These are phyloP conservation scores for Coemansia erecta DNA, from an alignment of 192 early-diverging fungal genomes.

Conservation along the genomic window DNA sequence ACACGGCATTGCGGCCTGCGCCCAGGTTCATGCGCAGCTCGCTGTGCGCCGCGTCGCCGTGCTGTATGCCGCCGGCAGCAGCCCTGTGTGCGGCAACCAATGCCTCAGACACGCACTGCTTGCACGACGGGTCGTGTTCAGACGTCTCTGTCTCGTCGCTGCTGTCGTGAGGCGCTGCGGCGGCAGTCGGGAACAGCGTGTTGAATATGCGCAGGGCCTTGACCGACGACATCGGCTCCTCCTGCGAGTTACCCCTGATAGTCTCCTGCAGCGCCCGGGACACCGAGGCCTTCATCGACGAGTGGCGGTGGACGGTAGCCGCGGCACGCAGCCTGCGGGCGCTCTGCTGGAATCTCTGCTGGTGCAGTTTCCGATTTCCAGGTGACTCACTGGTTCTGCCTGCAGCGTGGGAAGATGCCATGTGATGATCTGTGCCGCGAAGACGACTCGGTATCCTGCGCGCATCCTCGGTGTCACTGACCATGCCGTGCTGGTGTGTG, in stretches of 20 bases:
- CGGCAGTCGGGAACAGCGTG: constrained; percentile 19
- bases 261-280: constrained; percentile 16
- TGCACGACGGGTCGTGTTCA: constrained; percentile 35
- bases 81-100: constrained; percentile 28
- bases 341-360: background rate
- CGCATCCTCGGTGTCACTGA: constrained; percentile 8
- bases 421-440: constrained; percentile 1
- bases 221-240: constrained; percentile 46
- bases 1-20: constrained; percentile 45
- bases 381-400: constrained; percentile 7
- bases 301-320: too few species aligned
- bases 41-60: background rate
- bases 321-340: too few species aligned
- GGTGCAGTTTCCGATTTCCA: constrained; percentile 4
- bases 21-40: constrained; percentile 53
- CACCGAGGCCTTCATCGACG: background rate
- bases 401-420: constrained; percentile 1
- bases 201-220: constrained; percentile 41
- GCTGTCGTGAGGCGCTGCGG: background rate
- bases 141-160: constrained; percentile 2
- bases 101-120: constrained; percentile 45
- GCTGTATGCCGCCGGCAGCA: constrained; percentile 15
- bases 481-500: constrained; percentile 8
- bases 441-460: background rate
- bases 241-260: constrained; percentile 33